Conservation (phyloP, 768 basidiomycete species). For the Collybia mongolica region DNA sequence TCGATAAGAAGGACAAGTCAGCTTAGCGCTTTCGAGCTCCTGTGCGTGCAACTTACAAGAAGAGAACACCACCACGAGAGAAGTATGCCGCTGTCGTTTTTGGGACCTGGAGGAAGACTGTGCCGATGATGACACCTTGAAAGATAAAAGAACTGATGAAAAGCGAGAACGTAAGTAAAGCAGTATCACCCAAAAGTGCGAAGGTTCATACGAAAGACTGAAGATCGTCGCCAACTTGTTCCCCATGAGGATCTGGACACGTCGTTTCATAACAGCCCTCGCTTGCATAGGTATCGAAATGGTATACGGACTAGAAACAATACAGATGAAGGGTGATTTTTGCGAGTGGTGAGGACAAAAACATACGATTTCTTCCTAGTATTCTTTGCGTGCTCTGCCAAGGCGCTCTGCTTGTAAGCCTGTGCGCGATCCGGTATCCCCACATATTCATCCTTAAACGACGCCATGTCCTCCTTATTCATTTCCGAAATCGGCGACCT, state of each 20-base stretch:
- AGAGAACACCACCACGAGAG: conserved; percentile 52
- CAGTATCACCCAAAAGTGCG: not conserved
- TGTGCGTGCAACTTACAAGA: conserved; percentile 21
- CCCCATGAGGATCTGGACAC: conserved; percentile 38
- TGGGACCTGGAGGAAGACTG: conserved; percentile 45
- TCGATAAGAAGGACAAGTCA: not conserved
- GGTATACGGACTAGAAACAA: conserved; percentile 29
- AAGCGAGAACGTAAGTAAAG: not conserved
- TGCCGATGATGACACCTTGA: conserved; percentile 23
- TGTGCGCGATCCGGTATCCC: not conserved
- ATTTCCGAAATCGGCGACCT: conserved; percentile 26
- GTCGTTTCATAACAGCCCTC: conserved; percentile 34
- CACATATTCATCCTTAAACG: conserved; percentile 31
- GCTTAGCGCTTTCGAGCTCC: no score
- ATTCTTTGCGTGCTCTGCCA: conserved; percentile 34
- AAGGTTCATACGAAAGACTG: conserved; percentile 24
- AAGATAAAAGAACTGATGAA: conserved; percentile 29
- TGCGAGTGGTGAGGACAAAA: no score
- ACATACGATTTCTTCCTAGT: not conserved
- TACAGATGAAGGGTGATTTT: not conserved
- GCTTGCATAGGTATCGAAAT: conserved; percentile 36
- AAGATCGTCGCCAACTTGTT: conserved; percentile 26
- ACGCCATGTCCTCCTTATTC: conserved; percentile 46
- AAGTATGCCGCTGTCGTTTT: conserved; percentile 46
- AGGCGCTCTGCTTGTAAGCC: conserved; percentile 21